Evolutionary conservation across 2,329 filamentous ascomycete genomes (phyloP).

Genomic region (Penicillium capsulatum): DNA sequence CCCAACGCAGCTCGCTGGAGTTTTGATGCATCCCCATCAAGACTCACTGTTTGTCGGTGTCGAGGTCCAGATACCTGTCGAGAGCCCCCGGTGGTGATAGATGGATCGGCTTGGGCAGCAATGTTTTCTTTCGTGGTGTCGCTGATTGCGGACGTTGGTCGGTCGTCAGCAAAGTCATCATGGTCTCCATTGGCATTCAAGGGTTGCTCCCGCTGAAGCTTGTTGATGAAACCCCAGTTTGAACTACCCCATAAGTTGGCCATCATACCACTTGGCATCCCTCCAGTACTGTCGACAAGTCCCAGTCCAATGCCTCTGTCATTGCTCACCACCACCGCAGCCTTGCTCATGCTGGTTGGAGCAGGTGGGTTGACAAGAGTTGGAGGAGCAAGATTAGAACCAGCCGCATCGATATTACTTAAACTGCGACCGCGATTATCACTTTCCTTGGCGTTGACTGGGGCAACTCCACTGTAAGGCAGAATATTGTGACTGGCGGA

Average conservation of each 20-base stretch:
- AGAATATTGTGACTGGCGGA: slow-evolving; percentile 77
- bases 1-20: slow-evolving; percentile 33
- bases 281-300: slow-evolving; percentile 58
- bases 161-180: slow-evolving; percentile 13
- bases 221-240: slow-evolving; percentile 69
- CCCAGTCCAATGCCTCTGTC: slow-evolving; percentile 66
- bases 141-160: slow-evolving; percentile 21
- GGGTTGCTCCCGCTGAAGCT: slow-evolving; percentile 54
- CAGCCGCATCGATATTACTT: slow-evolving; percentile 44
- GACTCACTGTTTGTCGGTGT: slow-evolving; percentile 56
- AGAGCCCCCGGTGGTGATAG: slow-evolving; percentile 19
- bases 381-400: slow-evolving; percentile 69
- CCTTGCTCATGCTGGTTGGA: slow-evolving; percentile 79
- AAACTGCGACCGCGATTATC: slow-evolving; percentile 34
- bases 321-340: slow-evolving; percentile 73
- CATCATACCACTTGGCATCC: slow-evolving; percentile 78
- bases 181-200: slow-evolving; percentile 30
- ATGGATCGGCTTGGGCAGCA: slow-evolving; percentile 18
- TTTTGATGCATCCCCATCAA: slow-evolving; percentile 45
- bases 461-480: slow-evolving; percentile 55
- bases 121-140: slow-evolving; percentile 25
- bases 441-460: slow-evolving; percentile 37
- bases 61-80: slow-evolving; percentile 28
- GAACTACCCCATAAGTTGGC: slow-evolving; percentile 92
- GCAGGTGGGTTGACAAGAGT: slow-evolving; percentile 81